Conservation (phyloP, 78 protist genomes). For the Dictyostelium discoideum region dicty_2.7 NC_007089.4:1919501-1920000, state of each 20-base stretch:
- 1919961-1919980: slow-evolving; percentile 82
- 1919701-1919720: slow-evolving; percentile 82
- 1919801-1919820: neutral
- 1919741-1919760: slow-evolving; percentile 65
- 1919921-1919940: slow-evolving; percentile 87
- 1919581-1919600: neutral
- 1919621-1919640: slow-evolving; percentile 59
- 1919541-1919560: slow-evolving; percentile 10
- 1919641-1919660: neutral
- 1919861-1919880: slow-evolving; percentile 8
- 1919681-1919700: slow-evolving; percentile 58
- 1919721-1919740: slow-evolving; percentile 73
- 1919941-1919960: slow-evolving; percentile 92
- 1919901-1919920: slow-evolving; percentile 22
- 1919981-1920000: slow-evolving; percentile 54
- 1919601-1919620: slow-evolving; percentile 42
- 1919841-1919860: neutral
- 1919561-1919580: neutral
- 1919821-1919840: neutral
- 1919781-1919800: slow-evolving; percentile 48
- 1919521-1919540: neutral
- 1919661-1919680: neutral
- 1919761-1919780: slow-evolving; percentile 64
- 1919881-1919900: neutral
- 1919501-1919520: slow-evolving; percentile 30